These are phyloP conservation scores for Boletus tomentosulus DNA, from an alignment of 768 basidiomycete genomes.

Conservation along the genomic window DNA sequence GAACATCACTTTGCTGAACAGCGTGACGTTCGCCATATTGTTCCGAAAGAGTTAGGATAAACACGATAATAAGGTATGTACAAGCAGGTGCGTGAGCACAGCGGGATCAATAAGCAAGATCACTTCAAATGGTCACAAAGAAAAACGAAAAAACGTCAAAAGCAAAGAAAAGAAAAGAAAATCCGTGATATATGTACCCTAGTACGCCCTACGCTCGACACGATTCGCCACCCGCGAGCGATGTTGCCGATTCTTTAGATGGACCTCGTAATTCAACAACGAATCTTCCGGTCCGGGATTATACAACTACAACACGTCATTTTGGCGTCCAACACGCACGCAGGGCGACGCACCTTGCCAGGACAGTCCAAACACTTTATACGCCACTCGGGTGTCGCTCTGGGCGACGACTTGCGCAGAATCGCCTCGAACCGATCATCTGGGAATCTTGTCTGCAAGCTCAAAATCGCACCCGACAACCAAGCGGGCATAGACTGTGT, in stretches of 20 bases:
- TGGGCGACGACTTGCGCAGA: conserved; percentile 51
- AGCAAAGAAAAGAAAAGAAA: background rate
- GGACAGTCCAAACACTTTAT: conserved; percentile 91
- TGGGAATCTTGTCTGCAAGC: conserved; percentile 68
- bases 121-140: conserved; percentile 13
- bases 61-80: conserved; percentile 36
- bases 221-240: conserved; percentile 70
- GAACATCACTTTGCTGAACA: too few relatives aligned
- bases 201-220: conserved; percentile 16
- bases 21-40: too few relatives aligned
- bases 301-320: conserved; percentile 56
- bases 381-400: conserved; percentile 76
- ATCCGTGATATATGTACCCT: conserved; percentile 14
- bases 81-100: conserved; percentile 29
- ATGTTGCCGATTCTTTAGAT: conserved; percentile 82
- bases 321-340: background rate
- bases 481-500: conserved; percentile 56
- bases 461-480: conserved; percentile 63
- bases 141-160: background rate
- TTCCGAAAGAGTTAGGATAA: conserved; percentile 20
- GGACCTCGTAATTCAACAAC: conserved; percentile 86
- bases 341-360: conserved; percentile 62
- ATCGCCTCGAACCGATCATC: conserved; percentile 83
- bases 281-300: conserved; percentile 87
- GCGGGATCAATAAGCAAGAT: conserved; percentile 19